Evolutionary conservation across 208 protist species (phyloP).

Genomic region (Trypanosoma lewisi): DNA sequence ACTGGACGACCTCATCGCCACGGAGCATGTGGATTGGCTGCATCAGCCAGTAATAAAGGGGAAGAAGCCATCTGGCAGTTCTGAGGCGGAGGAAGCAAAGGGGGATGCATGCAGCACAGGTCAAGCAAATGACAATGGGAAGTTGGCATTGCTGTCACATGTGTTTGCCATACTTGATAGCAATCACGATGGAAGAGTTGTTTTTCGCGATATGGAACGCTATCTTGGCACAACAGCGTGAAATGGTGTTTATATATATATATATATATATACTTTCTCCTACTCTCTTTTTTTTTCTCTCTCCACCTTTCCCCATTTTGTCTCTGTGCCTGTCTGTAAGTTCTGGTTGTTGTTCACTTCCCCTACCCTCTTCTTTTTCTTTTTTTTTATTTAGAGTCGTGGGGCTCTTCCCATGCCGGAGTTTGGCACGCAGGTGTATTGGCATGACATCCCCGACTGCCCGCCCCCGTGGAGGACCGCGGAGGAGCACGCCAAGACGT

Average conservation of each 20-base stretch:
- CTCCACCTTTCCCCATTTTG: not conserved
- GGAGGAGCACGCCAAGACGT: slow-evolving; percentile 10
- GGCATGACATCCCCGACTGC: slow-evolving; percentile 21
- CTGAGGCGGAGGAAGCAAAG: not conserved
- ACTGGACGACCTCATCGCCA: slow-evolving; percentile 30
- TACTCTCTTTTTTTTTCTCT: not conserved
- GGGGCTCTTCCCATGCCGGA: slow-evolving; percentile 19
- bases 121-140: not conserved
- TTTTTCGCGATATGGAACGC: slow-evolving; percentile 43
- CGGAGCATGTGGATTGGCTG: slow-evolving; percentile 24
- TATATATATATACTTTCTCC: not conserved
- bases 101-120: not conserved
- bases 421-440: slow-evolving; percentile 29
- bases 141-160: slow-evolving; percentile 29
- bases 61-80: not conserved
- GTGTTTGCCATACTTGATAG: slow-evolving; percentile 56
- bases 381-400: not conserved
- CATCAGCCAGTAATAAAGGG: slow-evolving; percentile 4
- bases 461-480: slow-evolving; percentile 18
- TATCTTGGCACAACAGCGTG: slow-evolving; percentile 19
- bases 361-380: not conserved
- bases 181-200: slow-evolving; percentile 48
- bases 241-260: not conserved
- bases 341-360: not conserved
- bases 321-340: not conserved